A percentile compares a stretch with the other conserved stretches of the same genome.
phyloP scores from a whole-genome alignment of 768 basidiomycete genomes.

The Boletus subcaerulescens region DNA sequence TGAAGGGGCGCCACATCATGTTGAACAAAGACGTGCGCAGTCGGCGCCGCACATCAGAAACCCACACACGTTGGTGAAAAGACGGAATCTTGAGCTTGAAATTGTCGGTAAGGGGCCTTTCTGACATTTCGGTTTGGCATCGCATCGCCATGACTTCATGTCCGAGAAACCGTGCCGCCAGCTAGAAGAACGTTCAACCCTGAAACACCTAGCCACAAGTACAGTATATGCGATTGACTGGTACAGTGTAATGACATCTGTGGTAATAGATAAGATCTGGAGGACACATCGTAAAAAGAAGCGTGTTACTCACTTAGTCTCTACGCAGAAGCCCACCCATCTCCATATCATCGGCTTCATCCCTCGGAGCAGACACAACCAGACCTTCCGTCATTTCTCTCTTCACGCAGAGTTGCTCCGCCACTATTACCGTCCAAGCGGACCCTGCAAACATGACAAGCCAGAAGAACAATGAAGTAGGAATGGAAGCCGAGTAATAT shows the following conservation, averaged over 20 bases:
- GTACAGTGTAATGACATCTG: constrained; percentile 25
- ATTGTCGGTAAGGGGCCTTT: background rate
- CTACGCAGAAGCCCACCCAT: constrained; percentile 49
- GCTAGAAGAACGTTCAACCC: constrained; percentile 6
- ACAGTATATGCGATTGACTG: constrained; percentile 2
- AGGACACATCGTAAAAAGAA: constrained; percentile 6
- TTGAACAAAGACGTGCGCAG: constrained; percentile 1
- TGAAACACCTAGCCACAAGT: constrained; percentile 17
- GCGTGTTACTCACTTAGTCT: constrained; percentile 52
- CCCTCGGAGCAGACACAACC: constrained; percentile 42
- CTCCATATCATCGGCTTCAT: constrained; percentile 54
- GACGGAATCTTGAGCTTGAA: constrained; percentile 16
- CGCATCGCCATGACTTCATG: constrained; percentile 4
- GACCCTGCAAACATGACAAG: constrained; percentile 68
- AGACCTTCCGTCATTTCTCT: constrained; percentile 89
- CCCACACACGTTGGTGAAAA: background rate
- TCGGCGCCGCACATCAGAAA: constrained; percentile 3
- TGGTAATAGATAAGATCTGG: constrained; percentile 2
- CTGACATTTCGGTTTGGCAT: background rate
- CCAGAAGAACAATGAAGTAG: constrained; percentile 95
- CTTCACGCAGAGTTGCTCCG: constrained; percentile 89
- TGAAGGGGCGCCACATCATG: constrained; percentile 17
- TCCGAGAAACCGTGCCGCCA: background rate
- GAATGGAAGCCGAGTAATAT: constrained; percentile 65
- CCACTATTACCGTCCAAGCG: constrained; percentile 69